Evolutionary conservation across 2,329 filamentous ascomycete species (phyloP), one percentile per base, ranked within the genome.

Genomic region (Aspergillus sp.): DNA sequence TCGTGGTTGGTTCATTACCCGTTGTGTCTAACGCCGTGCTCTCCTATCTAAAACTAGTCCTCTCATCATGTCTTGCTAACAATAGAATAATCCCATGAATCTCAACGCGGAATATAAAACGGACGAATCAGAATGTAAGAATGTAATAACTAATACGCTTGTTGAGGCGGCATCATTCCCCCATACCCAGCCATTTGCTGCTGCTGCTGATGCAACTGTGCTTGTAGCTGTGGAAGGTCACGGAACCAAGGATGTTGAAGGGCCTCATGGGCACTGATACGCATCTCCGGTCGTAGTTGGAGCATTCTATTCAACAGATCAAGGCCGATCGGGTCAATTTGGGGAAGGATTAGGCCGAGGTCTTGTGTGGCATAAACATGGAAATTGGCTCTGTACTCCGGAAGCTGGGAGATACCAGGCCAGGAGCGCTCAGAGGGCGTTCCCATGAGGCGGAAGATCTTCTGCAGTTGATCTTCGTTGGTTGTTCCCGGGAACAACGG

Each of bases 371-470:
- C 90, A 73, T 95, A 98, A 72, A 96, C 90, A 64, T 95, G 92
- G 78, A 96, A 96, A 60, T 89, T 96, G 48, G 88, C 85, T 81
- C 98, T 97, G 82, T 98, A 99, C 76, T 99, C 95, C n/a, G 93
- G 92, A 68, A 96, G 93, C 70, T 93, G 89, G 19, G 89, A 91
- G 71, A 99, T 96, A 43, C 93, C 93, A 0, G 93, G 93, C 95
- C 95, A 99, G 4, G 90, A 92, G 45, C 92, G 87, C 76, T 99
- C 95, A 0, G 91, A 96, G 0, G 95, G 95, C 0, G 95, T 99
- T 61, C 95, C 95, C 95, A 99, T 99, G 60, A 99, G 88, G 59
- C 95, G 87, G 84, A 99, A 99, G 75, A 99, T 99, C 73, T 96
- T 92, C 62, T 96, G 84, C 52, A 98, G 87, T 75, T 99, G 95